Evolutionary conservation across 306 rosid species (phyloP).

Genomic region (Corylus heterophylla): DNA sequence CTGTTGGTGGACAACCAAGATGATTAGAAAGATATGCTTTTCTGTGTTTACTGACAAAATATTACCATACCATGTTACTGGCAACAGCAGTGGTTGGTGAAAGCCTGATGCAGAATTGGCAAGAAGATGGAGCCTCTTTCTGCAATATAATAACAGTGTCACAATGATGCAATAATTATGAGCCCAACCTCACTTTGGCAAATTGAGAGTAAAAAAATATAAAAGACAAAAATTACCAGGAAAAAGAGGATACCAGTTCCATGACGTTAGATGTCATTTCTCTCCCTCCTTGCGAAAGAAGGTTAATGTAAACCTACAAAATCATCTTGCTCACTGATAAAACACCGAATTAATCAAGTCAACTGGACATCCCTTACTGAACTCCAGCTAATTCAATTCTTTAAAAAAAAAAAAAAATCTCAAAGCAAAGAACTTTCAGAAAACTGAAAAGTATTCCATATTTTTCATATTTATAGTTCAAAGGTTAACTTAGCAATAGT

Average conservation of each 20-base stretch:
- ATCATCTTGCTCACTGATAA: constrained; percentile 28
- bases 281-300: constrained; percentile 46
- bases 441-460: not conserved
- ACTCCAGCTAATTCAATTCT: not conserved
- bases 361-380: not conserved
- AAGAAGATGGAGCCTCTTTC: constrained; percentile 59
- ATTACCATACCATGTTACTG: constrained; percentile 68
- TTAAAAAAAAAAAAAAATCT: not conserved
- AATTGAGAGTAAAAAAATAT: constrained; percentile 28
- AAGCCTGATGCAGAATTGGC: constrained; percentile 83
- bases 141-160: constrained; percentile 39
- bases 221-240: constrained; percentile 47
- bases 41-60: constrained; percentile 14
- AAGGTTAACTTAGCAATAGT: too few species aligned
- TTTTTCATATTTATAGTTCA: not conserved
- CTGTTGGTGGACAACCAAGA: constrained; percentile 13
- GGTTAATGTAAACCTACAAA: constrained; percentile 64
- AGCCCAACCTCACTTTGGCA: constrained; percentile 9
- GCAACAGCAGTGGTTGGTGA: constrained; percentile 61
- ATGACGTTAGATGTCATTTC: constrained; percentile 45
- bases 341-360: constrained; percentile 22
- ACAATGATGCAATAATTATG: not conserved
- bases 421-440: not conserved
- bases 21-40: constrained; percentile 1
- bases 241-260: constrained; percentile 84